A percentile compares a stretch with the other conserved stretches of the same genome.
Conservation (phyloP, 176 grass and related monocot genomes). For the Saccharum officinarum region DNA sequence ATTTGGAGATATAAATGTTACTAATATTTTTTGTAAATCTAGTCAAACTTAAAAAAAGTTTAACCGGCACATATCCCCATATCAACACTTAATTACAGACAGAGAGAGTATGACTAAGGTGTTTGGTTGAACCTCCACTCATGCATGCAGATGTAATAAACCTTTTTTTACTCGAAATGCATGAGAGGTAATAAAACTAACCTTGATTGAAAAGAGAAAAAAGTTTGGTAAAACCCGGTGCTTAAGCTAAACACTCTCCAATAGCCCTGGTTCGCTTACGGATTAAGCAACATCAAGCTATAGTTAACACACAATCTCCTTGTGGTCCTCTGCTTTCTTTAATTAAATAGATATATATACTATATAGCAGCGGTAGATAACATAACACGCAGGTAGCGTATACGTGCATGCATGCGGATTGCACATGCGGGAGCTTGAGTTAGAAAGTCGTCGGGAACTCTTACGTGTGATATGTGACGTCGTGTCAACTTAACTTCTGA, state of each 20-base stretch:
- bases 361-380: neutral
- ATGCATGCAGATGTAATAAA: neutral
- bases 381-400: neutral
- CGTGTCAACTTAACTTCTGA: neutral
- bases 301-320: neutral
- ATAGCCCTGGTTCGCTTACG: neutral
- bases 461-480: neutral
- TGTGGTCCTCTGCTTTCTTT: neutral
- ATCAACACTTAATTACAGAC: no score
- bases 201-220: neutral
- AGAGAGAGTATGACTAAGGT: no score
- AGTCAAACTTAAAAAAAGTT: no score
- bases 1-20: no score
- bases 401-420: neutral
- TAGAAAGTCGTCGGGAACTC: neutral
- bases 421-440: neutral
- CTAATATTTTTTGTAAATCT: no score
- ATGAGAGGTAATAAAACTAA: neutral
- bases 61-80: no score
- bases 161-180: neutral
- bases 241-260: neutral
- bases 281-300: neutral
- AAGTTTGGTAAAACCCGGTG: neutral
- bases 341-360: neutral
- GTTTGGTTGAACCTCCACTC: neutral